Conservation (phyloP, 139 green algal species). For the Micractinium sp. region DNA sequence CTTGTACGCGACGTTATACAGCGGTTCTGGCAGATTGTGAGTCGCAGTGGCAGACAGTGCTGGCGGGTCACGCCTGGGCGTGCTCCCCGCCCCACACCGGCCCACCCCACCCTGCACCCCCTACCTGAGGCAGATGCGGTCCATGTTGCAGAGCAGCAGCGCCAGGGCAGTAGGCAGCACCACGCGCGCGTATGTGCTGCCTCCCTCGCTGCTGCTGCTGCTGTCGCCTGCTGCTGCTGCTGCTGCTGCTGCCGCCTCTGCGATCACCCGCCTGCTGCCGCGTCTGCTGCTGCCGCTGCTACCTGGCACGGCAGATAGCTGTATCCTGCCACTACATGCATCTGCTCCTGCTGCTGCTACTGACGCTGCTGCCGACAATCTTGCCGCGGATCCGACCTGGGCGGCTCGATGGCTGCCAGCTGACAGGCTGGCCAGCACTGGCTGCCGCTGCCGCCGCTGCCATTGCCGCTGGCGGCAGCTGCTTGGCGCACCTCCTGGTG, state of each 20-base stretch:
- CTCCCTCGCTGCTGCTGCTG: neutral
- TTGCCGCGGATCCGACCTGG: too few relatives aligned
- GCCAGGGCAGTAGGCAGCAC: slow-evolving; percentile 75
- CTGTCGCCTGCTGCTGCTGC: neutral
- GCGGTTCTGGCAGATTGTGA: neutral
- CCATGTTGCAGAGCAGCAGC: slow-evolving; percentile 97
- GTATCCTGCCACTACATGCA: neutral
- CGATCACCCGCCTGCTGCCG: neutral
- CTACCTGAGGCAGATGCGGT: slow-evolving; percentile 89
- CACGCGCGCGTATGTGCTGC: slow-evolving; percentile 40
- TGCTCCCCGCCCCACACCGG: neutral
- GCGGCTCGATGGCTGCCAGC: too few relatives aligned
- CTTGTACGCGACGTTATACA: neutral
- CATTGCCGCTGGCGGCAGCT: neutral
- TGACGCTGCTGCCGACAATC: neutral
- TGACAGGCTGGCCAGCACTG: too few relatives aligned
- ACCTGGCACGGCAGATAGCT: neutral
- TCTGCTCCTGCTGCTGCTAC: slow-evolving; percentile 4
- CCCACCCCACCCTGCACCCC: neutral
- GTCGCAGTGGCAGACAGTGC: neutral
- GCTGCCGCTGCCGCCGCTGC: neutral
- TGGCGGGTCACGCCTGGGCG: too few relatives aligned
- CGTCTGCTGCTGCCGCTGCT: neutral
- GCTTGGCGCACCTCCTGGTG: neutral
- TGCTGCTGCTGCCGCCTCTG: neutral